These are phyloP conservation scores for Aspergillus fumigatiaffinis DNA, from an alignment of 2,329 filamentous ascomycete genomes.

Conservation along the genomic window DNA sequence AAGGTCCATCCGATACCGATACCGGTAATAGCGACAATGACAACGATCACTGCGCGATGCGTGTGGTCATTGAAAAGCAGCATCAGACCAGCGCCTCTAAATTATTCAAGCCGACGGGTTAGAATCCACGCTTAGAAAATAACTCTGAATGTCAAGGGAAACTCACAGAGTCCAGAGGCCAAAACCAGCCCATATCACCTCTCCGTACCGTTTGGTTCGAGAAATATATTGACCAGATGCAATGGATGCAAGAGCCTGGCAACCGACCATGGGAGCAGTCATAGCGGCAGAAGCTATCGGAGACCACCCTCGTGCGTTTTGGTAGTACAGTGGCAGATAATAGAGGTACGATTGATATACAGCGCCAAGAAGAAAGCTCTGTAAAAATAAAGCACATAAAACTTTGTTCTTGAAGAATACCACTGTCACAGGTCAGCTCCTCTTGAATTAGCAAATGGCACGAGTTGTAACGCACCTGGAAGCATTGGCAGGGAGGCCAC, in stretches of 20 bases:
- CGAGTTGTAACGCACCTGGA: slow-evolving; percentile 34
- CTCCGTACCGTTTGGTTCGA: slow-evolving; percentile 53
- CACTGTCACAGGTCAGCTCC: slow-evolving; percentile 19
- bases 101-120: background rate
- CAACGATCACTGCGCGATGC: slow-evolving; percentile 46
- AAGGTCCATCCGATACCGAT: slow-evolving; percentile 53
- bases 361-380: slow-evolving; percentile 58
- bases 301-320: slow-evolving; percentile 50
- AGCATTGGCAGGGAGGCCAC: slow-evolving; percentile 56
- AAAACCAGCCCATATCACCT: slow-evolving; percentile 52
- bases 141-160: too few relatives aligned
- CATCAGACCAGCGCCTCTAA: slow-evolving; percentile 49
- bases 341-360: slow-evolving; percentile 59
- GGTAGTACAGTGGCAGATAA: slow-evolving; percentile 60
- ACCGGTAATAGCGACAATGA: slow-evolving; percentile 50
- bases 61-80: slow-evolving; percentile 48
- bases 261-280: slow-evolving; percentile 48
- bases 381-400: slow-evolving; percentile 52
- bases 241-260: slow-evolving; percentile 40
- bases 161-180: slow-evolving; percentile 45
- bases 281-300: slow-evolving; percentile 50
- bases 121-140: background rate
- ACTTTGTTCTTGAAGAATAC: slow-evolving; percentile 53
- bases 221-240: slow-evolving; percentile 57
- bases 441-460: background rate